Conservation (phyloP, 2,329 filamentous ascomycete species). For the Fusarium miscanthi region DNA sequence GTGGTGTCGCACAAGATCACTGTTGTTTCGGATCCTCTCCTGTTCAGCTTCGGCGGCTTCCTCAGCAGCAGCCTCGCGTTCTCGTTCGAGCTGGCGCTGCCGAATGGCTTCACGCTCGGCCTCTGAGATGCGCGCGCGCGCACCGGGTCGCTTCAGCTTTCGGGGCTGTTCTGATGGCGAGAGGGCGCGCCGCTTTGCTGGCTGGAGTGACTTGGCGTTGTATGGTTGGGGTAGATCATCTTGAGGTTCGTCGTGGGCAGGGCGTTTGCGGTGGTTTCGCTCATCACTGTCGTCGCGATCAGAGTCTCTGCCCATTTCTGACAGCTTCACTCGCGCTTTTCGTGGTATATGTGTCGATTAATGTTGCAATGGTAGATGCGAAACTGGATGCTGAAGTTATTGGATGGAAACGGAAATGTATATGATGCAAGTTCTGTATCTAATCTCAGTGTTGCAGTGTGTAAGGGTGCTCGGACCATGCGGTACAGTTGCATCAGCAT, state of each 20-base stretch:
- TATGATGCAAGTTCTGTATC: slow-evolving; percentile 16
- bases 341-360: neutral
- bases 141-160: slow-evolving; percentile 75
- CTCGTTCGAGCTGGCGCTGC: slow-evolving; percentile 69
- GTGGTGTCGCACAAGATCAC: slow-evolving; percentile 90
- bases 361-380: slow-evolving; percentile 1
- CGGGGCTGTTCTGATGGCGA: slow-evolving; percentile 68
- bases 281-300: slow-evolving; percentile 27
- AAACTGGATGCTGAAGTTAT: neutral
- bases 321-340: neutral
- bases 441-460: slow-evolving; percentile 13
- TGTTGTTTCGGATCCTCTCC: slow-evolving; percentile 64
- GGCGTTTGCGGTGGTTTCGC: slow-evolving; percentile 47
- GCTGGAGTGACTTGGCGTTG: slow-evolving; percentile 67
- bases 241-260: slow-evolving; percentile 49
- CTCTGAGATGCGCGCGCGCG: slow-evolving; percentile 73
- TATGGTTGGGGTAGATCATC: slow-evolving; percentile 68
- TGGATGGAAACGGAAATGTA: slow-evolving; percentile 5
- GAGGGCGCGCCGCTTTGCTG: slow-evolving; percentile 67
- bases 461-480: slow-evolving; percentile 29
- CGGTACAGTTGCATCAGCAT: neutral
- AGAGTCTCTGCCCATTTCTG: slow-evolving; percentile 34
- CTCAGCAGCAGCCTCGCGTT: slow-evolving; percentile 55
- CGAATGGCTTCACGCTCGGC: slow-evolving; percentile 75
- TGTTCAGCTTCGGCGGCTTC: slow-evolving; percentile 53